Evolutionary conservation across 2,329 filamentous ascomycete species (phyloP).

Genomic region (Cercospora berteroae): DNA sequence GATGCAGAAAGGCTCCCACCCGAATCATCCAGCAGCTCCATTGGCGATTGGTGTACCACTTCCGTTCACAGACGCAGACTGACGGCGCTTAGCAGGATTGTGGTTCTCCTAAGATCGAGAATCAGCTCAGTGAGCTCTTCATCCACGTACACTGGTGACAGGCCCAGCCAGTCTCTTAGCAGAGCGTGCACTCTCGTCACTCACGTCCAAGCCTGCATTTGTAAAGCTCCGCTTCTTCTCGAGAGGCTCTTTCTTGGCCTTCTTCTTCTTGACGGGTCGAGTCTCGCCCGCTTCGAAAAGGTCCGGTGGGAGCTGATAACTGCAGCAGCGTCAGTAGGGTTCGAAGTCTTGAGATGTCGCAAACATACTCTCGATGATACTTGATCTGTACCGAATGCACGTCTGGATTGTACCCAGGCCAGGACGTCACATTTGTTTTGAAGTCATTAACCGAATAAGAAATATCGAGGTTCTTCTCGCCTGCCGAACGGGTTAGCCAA

Average conservation of each 20-base stretch:
- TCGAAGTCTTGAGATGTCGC: background rate
- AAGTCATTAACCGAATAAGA: slow-evolving; percentile 83
- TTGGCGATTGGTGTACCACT: slow-evolving; percentile 23
- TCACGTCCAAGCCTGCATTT: slow-evolving; percentile 48
- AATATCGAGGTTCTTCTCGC: slow-evolving; percentile 70
- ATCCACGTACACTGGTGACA: background rate
- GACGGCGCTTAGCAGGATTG: slow-evolving; percentile 37
- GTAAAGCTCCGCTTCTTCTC: slow-evolving; percentile 46
- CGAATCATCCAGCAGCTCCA: slow-evolving; percentile 21
- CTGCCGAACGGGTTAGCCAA: slow-evolving; percentile 40
- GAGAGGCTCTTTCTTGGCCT: slow-evolving; percentile 38
- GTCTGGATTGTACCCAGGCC: slow-evolving; percentile 72
- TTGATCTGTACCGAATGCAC: slow-evolving; percentile 77
- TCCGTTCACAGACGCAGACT: slow-evolving; percentile 26
- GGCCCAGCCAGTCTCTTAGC: slow-evolving; percentile 5
- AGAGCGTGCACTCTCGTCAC: slow-evolving; percentile 28
- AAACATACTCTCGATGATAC: slow-evolving; percentile 78
- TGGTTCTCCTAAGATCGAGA: slow-evolving; percentile 29
- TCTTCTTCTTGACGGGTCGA: slow-evolving; percentile 45
- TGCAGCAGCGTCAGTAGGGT: slow-evolving; percentile 42
- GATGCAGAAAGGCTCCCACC: background rate
- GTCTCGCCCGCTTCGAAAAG: slow-evolving; percentile 78
- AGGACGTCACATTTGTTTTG: slow-evolving; percentile 74
- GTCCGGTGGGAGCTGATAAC: slow-evolving; percentile 83
- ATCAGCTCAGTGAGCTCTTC: slow-evolving; percentile 8